Percentiles rank a stretch among this genome's conserved stretches.
Evolutionary conservation across 2,329 filamentous ascomycete species (phyloP).

Genomic region (Fusarium secorum): DNA sequence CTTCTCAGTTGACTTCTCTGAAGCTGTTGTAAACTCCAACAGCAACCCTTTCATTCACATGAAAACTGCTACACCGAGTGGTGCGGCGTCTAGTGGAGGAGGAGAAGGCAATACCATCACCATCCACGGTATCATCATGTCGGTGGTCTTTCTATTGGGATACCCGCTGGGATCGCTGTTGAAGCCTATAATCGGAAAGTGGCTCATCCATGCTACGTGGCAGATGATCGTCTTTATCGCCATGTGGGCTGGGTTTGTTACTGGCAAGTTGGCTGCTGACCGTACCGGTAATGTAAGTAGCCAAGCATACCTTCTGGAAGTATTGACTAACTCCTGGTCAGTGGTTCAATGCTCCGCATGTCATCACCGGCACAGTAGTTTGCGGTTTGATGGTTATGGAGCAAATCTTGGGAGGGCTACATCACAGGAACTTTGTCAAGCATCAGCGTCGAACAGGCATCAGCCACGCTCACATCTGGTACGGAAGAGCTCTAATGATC

Average conservation of each 20-base stretch:
- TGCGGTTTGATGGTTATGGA: conserved; percentile 63
- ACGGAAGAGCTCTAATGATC: conserved; percentile 63
- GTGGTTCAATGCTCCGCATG: conserved; percentile 62
- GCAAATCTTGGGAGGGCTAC: conserved; percentile 63
- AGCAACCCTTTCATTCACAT: not conserved
- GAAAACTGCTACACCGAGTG: not conserved
- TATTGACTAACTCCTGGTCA: conserved; percentile 35
- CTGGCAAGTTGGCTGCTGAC: not conserved
- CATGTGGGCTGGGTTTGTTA: not conserved
- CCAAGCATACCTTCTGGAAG: not conserved
- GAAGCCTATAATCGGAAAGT: not conserved
- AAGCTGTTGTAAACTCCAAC: not conserved
- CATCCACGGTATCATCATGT: not conserved
- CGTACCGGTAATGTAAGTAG: not conserved
- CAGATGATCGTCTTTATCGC: not conserved
- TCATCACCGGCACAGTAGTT: conserved; percentile 62
- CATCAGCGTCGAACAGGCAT: conserved; percentile 56
- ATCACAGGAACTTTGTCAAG: conserved; percentile 62
- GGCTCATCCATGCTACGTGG: not conserved
- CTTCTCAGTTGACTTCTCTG: not conserved
- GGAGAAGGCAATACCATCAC: no score
- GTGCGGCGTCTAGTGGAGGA: not conserved
- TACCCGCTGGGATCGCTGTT: not conserved
- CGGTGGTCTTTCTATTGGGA: not conserved
- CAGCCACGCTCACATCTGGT: conserved; percentile 67